phyloP scores from a whole-genome alignment of 352 stramenopile species.

The Phytopythium kandeliae region DNA sequence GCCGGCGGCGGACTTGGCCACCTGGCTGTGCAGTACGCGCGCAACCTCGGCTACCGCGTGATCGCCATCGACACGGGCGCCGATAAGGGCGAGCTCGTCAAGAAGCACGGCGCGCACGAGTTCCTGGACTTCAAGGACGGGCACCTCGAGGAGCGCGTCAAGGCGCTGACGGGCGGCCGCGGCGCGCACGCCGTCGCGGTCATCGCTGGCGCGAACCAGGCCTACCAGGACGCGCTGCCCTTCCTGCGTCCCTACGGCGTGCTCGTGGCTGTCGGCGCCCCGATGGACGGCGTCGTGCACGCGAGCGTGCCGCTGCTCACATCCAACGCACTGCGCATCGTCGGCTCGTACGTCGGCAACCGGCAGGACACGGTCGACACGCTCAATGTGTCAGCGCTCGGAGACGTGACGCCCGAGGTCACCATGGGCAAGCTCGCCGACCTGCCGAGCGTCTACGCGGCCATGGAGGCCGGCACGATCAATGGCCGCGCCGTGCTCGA shows the following conservation, averaged over 20 bases:
- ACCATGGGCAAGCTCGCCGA: constrained; percentile 28
- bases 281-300: constrained; percentile 42
- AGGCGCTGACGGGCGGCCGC: constrained; percentile 26
- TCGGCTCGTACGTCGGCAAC: constrained; percentile 46
- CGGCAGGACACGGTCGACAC: constrained; percentile 51
- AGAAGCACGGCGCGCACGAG: constrained; percentile 54
- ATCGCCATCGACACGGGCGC: constrained; percentile 62
- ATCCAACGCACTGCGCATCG: too few relatives aligned
- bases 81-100: constrained; percentile 56
- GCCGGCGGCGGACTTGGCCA: constrained; percentile 70
- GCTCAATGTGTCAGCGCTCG: constrained; percentile 34
- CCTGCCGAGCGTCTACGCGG: constrained; percentile 32
- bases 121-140: constrained; percentile 73
- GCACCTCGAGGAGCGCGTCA: constrained; percentile 38
- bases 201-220: constrained; percentile 50
- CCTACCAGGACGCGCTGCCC: constrained; percentile 39
- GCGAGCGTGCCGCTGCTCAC: too few relatives aligned
- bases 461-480: constrained; percentile 28
- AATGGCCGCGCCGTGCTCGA: constrained; percentile 31
- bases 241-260: constrained; percentile 64
- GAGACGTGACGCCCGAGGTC: constrained; percentile 34
- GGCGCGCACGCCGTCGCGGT: constrained; percentile 63
- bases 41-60: constrained; percentile 56
- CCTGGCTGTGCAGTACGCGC: constrained; percentile 67
- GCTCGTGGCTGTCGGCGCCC: constrained; percentile 60